A percentile compares a stretch with the other conserved stretches of the same genome.
phyloP scores from a whole-genome alignment of 495 filamentous ascomycete species.

The Penicillium malachiteum region DNA sequence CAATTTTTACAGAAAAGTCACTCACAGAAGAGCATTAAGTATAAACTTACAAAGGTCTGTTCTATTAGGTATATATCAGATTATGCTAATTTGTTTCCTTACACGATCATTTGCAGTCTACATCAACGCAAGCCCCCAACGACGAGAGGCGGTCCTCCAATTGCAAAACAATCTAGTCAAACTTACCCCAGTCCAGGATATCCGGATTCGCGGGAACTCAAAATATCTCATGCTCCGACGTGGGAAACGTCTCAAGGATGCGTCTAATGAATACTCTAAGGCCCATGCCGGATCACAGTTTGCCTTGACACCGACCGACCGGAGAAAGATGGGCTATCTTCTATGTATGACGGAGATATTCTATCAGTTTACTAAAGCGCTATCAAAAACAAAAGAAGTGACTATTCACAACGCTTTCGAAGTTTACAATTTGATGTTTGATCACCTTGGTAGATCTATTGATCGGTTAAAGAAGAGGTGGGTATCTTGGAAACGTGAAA shows the following conservation, averaged over 20 bases:
- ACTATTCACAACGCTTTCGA: slow-evolving; percentile 15
- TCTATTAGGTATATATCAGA: too few species aligned
- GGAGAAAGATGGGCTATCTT: slow-evolving; percentile 21
- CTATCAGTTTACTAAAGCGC: slow-evolving; percentile 8
- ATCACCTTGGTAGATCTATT: slow-evolving; percentile 2
- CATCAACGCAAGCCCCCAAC: slow-evolving; percentile 10
- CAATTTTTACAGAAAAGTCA: too few species aligned
- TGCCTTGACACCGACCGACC: slow-evolving; percentile 12
- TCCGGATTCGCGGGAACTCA: slow-evolving; percentile 7
- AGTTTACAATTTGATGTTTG: slow-evolving; percentile 19
- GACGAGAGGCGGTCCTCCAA: slow-evolving; percentile 9
- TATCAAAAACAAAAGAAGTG: slow-evolving; percentile 18
- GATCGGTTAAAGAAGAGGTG: slow-evolving; percentile 11
- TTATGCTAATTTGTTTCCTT: too few species aligned
- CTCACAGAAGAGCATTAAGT: too few species aligned
- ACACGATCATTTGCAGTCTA: slow-evolving; percentile 15
- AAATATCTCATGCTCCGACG: slow-evolving; percentile 20
- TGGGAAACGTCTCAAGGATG: slow-evolving; percentile 9
- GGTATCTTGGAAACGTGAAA: slow-evolving; percentile 9
- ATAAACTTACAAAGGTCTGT: too few species aligned
- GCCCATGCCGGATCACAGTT: slow-evolving; percentile 7
- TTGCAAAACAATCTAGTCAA: neutral
- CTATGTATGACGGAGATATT: slow-evolving; percentile 12
- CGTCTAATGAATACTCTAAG: slow-evolving; percentile 11
- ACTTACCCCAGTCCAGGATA: slow-evolving; percentile 24